Percentiles rank a stretch among this genome's conserved stretches.
phyloP scores from a whole-genome alignment of 495 filamentous ascomycete species.

The Xylaria scruposa region DNA sequence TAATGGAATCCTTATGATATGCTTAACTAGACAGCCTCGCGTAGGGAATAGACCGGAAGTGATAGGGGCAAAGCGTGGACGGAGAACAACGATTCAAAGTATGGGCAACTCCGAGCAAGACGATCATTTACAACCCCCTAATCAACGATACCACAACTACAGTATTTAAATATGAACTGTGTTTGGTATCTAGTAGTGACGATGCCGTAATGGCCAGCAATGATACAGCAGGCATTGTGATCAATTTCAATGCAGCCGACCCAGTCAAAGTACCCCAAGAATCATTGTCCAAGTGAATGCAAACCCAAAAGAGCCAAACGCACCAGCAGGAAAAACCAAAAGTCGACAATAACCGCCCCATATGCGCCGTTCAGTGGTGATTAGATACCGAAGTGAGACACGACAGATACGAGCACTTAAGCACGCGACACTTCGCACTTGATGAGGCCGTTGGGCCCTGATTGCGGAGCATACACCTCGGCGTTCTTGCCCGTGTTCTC shows the following conservation, averaged over 20 bases:
- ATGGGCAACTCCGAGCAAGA: not conserved
- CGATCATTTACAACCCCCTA: not conserved
- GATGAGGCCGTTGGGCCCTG: conserved; percentile 92
- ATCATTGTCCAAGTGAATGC: conserved; percentile 20
- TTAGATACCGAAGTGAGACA: conserved; percentile 50
- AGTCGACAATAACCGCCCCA: conserved; percentile 18
- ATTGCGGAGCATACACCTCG: conserved; percentile 94
- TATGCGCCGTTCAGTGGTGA: conserved; percentile 27
- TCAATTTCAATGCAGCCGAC: conserved; percentile 10
- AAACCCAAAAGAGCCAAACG: conserved; percentile 19
- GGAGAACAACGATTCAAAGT: not conserved
- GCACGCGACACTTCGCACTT: conserved; percentile 86
- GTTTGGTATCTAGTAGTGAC: conserved; percentile 30
- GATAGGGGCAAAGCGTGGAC: not conserved
- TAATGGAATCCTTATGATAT: conserved; percentile 26
- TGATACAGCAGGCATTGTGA: not conserved
- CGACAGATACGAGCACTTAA: conserved; percentile 35
- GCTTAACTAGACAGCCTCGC: not conserved
- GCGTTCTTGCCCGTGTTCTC: conserved; percentile 98
- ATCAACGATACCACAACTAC: not conserved
- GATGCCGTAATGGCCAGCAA: conserved; percentile 4
- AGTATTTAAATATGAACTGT: conserved; percentile 21
- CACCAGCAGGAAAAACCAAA: conserved; percentile 20
- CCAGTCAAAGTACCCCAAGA: conserved; percentile 14
- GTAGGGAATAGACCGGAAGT: not conserved